Percentiles rank a stretch among this genome's conserved stretches.
phyloP scores from a whole-genome alignment of 345 rosid genomes.

The Bruguiera sexangula region DNA sequence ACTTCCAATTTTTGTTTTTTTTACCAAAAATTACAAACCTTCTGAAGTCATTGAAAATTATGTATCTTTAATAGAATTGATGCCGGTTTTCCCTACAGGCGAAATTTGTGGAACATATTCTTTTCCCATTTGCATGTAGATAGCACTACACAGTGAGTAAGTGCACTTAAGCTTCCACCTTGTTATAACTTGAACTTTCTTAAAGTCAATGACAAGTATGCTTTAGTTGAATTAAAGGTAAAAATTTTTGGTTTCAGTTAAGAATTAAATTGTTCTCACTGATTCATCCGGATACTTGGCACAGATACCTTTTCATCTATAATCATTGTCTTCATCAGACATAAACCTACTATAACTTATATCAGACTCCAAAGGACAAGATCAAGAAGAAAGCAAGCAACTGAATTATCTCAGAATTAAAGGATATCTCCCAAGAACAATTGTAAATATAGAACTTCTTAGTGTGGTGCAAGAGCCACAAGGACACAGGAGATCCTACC shows the following conservation, averaged over 20 bases:
- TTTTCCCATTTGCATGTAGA: conserved; percentile 67
- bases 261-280: not conserved
- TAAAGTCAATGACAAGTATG: conserved; percentile 41
- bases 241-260: not conserved
- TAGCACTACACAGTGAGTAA: conserved; percentile 62
- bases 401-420: not conserved
- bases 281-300: not conserved
- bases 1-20: not conserved
- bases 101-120: conserved; percentile 72
- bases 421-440: not conserved
- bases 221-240: conserved; percentile 2
- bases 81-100: conserved; percentile 69
- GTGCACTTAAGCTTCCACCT: conserved; percentile 65
- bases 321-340: not conserved
- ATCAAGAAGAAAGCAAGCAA: too few species aligned
- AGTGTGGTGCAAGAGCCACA: not conserved
- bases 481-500: conserved; percentile 39
- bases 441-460: conserved; percentile 1
- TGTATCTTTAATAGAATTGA: conserved; percentile 67
- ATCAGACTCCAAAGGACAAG: too few species aligned
- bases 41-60: conserved; percentile 57
- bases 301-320: not conserved
- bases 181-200: conserved; percentile 67
- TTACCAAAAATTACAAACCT: conserved; percentile 48
- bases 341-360: too few species aligned